These are phyloP conservation scores for Takakia lepidozioides DNA, from an alignment of 225 moss, liverwort and hornwort species.

Conservation along the genomic window DNA sequence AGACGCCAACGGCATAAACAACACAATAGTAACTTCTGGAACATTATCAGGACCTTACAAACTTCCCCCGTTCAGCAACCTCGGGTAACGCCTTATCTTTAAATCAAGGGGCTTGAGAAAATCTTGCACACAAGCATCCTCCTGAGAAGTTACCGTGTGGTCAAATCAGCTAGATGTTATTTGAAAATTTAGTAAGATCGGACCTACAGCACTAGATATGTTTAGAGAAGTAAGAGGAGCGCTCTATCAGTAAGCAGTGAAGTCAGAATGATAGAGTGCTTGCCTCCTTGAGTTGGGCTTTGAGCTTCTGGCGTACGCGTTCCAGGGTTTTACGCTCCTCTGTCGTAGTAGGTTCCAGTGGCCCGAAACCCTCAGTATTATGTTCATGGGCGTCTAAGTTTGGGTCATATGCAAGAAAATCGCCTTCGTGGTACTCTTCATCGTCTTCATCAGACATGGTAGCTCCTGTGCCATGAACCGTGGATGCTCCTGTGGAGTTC, in stretches of 20 bases:
- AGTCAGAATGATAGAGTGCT: constrained; percentile 2
- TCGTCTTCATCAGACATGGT: constrained; percentile 70
- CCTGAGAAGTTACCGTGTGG: no score
- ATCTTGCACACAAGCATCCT: no score
- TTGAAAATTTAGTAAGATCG: no score
- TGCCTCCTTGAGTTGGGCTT: constrained; percentile 49
- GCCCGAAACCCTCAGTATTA: constrained; percentile 41
- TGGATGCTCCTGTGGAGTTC: constrained; percentile 28
- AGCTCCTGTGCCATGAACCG: constrained; percentile 28
- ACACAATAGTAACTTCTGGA: no score
- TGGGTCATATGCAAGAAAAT: constrained; percentile 18
- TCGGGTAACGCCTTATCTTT: no score
- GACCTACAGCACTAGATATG: no score
- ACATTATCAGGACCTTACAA: no score
- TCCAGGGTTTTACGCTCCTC: constrained; percentile 66
- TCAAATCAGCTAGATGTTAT: no score
- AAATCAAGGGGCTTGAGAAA: no score
- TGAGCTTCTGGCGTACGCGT: constrained; percentile 52
- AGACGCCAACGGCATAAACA: no score
- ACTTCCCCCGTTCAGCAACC: no score
- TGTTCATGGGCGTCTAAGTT: constrained; percentile 25
- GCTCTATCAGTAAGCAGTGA: background rate
- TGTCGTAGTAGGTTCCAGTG: constrained; percentile 42
- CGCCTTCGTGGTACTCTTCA: constrained; percentile 43
- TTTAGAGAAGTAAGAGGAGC: no score